Evolutionary conservation across 2,329 filamentous ascomycete genomes (phyloP).

Genomic region (Talaromyces sp.): DNA sequence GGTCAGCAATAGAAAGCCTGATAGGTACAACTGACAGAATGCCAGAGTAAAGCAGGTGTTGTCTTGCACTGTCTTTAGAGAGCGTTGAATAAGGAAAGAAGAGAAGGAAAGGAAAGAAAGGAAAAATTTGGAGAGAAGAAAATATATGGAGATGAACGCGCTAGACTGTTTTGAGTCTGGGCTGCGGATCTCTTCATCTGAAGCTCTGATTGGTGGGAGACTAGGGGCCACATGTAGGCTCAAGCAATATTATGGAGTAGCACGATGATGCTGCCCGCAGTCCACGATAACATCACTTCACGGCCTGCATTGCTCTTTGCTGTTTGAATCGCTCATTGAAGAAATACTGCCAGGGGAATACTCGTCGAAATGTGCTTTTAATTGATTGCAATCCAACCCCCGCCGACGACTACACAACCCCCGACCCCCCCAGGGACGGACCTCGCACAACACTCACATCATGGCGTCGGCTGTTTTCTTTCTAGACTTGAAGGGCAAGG

Average conservation of each 20-base stretch:
- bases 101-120: slow-evolving; percentile 30
- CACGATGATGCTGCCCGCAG: slow-evolving; percentile 8
- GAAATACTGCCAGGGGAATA: background rate
- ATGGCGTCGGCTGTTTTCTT: slow-evolving; percentile 99
- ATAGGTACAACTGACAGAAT: slow-evolving; percentile 64
- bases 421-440: slow-evolving; percentile 1
- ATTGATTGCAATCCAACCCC: background rate
- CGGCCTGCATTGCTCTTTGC: background rate
- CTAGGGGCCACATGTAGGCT: slow-evolving; percentile 15
- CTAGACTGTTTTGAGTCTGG: slow-evolving; percentile 31
- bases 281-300: slow-evolving; percentile 1
- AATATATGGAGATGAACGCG: slow-evolving; percentile 23
- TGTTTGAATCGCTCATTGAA: background rate
- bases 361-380: background rate
- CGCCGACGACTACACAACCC: background rate
- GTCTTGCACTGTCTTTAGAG: slow-evolving; percentile 86
- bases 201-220: slow-evolving; percentile 16
- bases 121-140: slow-evolving; percentile 22
- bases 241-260: background rate
- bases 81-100: slow-evolving; percentile 54
- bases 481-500: slow-evolving; percentile 99
- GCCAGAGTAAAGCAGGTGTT: slow-evolving; percentile 61
- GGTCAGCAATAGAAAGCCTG: slow-evolving; percentile 61
- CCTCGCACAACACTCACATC: slow-evolving; percentile 31
- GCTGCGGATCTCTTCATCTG: slow-evolving; percentile 5